Base-by-base conservation (phyloP, 441 rosid genomes). In the Heliophila coronopifolia region DNA sequence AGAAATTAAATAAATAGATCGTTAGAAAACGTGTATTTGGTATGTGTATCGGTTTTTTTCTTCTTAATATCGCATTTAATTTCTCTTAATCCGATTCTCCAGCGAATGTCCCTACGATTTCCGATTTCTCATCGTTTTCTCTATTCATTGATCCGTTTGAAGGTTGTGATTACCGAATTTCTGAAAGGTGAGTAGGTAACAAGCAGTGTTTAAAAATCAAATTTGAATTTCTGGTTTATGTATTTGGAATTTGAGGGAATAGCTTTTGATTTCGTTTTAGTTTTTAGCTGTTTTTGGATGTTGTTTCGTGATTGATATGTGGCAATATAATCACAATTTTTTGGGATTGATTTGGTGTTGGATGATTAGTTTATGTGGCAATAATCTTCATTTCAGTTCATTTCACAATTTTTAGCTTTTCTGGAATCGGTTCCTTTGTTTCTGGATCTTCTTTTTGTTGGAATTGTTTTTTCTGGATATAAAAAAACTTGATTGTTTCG, bases 11-110 rank as follows among this genome's bases (percentile, higher is more conserved):
- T 12, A 31, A 35, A 37, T 38, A 12, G 55, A 54, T 62, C 55
- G 55, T 54, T 47, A 47, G 61, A 56, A 64, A 64, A 64, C 63
- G 69, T 64, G 69, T 42, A 64, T 55, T 50, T 55, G 40, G 54
- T 59, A 47, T 27, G 9, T 51, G 23, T 47, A 47, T 58, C 31
- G 2, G 18, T 13, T 9, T 59, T 35, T 20, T 34, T 50, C 14
- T 14, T 0, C 23, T 1, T 16, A 8, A 6, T 27, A 20, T 20
- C 23, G 23, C 23, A n/a, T 27, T 27, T 27, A 27, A 27, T 36
- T 37, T 43, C 23, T 50, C 65, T 60, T 45, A 50, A 9, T 56
- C 36, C 40, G 26, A 19, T 30, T 44, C 54, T 50, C 3, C 37
- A 26, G 25, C 66, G 40, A 48, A 46, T 64, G 45, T 50, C 51